Evolutionary conservation across 225 moss, liverwort and hornwort species (phyloP).

Genomic region (Bryum argenteum): DNA sequence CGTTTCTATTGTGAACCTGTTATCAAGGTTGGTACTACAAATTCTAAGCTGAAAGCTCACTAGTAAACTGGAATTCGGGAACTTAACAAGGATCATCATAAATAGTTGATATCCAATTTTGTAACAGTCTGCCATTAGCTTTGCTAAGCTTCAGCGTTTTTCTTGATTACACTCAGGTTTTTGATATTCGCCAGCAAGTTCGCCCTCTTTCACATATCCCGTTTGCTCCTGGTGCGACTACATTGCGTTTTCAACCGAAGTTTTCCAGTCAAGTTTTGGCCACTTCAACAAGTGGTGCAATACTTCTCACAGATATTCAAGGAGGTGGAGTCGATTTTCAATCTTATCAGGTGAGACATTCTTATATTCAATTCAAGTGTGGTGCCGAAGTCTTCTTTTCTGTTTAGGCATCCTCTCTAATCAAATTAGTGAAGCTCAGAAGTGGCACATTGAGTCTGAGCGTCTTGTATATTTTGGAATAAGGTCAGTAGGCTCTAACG

Average conservation of each 20-base stretch:
- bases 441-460: slow-evolving; percentile 5
- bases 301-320: slow-evolving; percentile 71
- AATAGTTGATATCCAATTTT: slow-evolving; percentile 27
- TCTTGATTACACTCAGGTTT: slow-evolving; percentile 49
- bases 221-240: slow-evolving; percentile 66
- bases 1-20: slow-evolving; percentile 63
- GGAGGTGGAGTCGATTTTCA: slow-evolving; percentile 68
- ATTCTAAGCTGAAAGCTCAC: slow-evolving; percentile 26
- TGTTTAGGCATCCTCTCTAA: not conserved
- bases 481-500: not conserved
- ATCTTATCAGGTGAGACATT: slow-evolving; percentile 51
- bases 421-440: slow-evolving; percentile 12
- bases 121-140: slow-evolving; percentile 21
- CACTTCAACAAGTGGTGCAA: slow-evolving; percentile 64
- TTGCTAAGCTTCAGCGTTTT: slow-evolving; percentile 23
- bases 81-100: slow-evolving; percentile 21
- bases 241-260: slow-evolving; percentile 68
- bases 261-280: slow-evolving; percentile 69
- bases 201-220: slow-evolving; percentile 68
- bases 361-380: slow-evolving; percentile 1
- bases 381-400: slow-evolving; percentile 13
- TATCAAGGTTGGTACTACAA: slow-evolving; percentile 58
- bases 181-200: slow-evolving; percentile 71
- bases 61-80: slow-evolving; percentile 26
- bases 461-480: not conserved